phyloP scores from a whole-genome alignment of 176 grass and related monocot species.

The Typha latifolia region DNA sequence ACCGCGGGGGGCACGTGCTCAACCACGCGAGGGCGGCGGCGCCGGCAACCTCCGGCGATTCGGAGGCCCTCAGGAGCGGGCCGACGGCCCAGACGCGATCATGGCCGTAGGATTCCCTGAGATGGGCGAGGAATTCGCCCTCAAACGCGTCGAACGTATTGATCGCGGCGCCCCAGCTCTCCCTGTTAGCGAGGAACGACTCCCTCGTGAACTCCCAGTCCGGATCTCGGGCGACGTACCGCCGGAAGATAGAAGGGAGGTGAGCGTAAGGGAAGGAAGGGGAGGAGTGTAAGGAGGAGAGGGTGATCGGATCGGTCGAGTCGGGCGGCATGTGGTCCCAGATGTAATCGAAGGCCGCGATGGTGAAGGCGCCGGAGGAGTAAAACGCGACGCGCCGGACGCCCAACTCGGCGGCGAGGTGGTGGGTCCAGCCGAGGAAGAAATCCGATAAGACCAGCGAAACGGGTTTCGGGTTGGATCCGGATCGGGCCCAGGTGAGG shows the following conservation, averaged over 20 bases:
- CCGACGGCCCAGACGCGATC: conserved; percentile 40
- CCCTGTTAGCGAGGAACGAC: conserved; percentile 28
- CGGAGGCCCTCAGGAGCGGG: conserved; percentile 15
- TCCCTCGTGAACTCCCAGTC: conserved; percentile 40
- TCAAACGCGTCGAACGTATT: conserved; percentile 38
- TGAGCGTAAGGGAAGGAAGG: conserved; percentile 28
- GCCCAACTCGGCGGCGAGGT: conserved; percentile 27
- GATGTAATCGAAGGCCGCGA: conserved; percentile 12
- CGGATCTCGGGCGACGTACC: conserved; percentile 32
- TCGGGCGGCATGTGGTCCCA: conserved; percentile 1
- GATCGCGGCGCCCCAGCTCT: conserved; percentile 29
- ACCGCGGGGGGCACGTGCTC: conserved; percentile 18
- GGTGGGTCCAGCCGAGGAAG: conserved; percentile 37
- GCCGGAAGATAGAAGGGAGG: conserved; percentile 19
- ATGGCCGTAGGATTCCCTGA: conserved; percentile 9
- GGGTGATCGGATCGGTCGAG: neutral
- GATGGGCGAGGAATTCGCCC: conserved; percentile 25
- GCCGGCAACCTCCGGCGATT: neutral
- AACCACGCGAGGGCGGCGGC: conserved; percentile 25
- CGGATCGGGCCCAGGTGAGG: neutral
- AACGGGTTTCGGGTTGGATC: conserved; percentile 5
- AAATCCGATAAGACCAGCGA: conserved; percentile 29
- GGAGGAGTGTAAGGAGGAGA: conserved; percentile 25
- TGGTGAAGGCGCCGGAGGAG: conserved; percentile 19
- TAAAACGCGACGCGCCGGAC: conserved; percentile 31